Conservation (phyloP, 352 stramenopile genomes). For the Pythium periplocum region DNA sequence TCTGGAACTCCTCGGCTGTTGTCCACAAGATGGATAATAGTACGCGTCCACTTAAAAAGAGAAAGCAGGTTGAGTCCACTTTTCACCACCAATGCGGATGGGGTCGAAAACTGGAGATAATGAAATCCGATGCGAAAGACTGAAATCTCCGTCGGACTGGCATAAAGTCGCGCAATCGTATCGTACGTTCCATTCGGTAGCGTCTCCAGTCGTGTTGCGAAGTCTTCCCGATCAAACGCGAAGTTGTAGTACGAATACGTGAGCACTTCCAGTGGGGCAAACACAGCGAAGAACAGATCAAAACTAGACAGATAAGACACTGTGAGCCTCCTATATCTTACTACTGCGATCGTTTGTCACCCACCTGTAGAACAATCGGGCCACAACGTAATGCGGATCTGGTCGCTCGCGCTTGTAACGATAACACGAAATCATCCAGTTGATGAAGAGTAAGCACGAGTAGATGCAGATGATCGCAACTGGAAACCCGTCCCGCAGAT, state of each 20-base stretch:
- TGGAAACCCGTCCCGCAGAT: constrained; percentile 21
- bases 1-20: not conserved
- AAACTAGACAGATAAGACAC: no score
- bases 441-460: constrained; percentile 11
- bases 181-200: constrained; percentile 13
- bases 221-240: constrained; percentile 15
- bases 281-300: constrained; percentile 30
- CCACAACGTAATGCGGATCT: constrained; percentile 10
- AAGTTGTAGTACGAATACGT: constrained; percentile 20
- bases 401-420: constrained; percentile 14
- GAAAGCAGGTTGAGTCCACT: constrained; percentile 13
- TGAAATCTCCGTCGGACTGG: constrained; percentile 14
- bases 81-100: constrained; percentile 10
- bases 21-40: constrained; percentile 16
- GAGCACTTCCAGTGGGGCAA: constrained; percentile 19
- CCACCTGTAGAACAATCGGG: constrained; percentile 16
- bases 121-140: constrained; percentile 18
- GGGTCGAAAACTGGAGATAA: constrained; percentile 16
- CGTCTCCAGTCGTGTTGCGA: constrained; percentile 8
- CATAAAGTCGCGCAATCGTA: constrained; percentile 17
- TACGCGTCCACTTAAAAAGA: constrained; percentile 19
- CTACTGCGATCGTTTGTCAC: no score
- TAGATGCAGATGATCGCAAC: constrained; percentile 23
- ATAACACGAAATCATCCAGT: constrained; percentile 23
- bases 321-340: no score